phyloP scores from a whole-genome alignment of 148 eudicot genomes.

The Selenicereus undatus region DNA sequence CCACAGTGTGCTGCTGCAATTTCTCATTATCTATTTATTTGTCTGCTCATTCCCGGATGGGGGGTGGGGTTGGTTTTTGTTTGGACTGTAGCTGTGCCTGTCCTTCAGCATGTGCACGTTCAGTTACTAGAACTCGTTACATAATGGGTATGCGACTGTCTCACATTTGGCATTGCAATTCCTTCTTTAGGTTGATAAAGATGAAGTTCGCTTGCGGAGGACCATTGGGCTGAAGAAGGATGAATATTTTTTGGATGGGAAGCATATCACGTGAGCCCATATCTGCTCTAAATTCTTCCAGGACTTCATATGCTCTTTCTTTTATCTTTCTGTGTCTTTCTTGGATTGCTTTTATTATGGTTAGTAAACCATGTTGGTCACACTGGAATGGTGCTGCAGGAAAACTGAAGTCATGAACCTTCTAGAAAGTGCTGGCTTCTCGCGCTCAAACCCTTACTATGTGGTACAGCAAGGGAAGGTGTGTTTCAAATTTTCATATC shows the following conservation, averaged over 20 bases:
- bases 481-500: slow-evolving; percentile 7
- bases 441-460: slow-evolving; percentile 98
- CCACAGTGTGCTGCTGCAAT: neutral
- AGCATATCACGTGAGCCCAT: slow-evolving; percentile 82
- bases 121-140: neutral
- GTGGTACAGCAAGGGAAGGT: slow-evolving; percentile 99
- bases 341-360: slow-evolving; percentile 10
- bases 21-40: neutral
- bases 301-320: neutral
- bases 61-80: neutral
- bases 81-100: neutral
- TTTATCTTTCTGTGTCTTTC: neutral
- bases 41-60: neutral
- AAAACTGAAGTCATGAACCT: slow-evolving; percentile 97
- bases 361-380: slow-evolving; percentile 7
- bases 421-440: slow-evolving; percentile 97
- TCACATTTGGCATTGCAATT: neutral
- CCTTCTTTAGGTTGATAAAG: slow-evolving; percentile 76
- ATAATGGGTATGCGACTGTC: neutral
- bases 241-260: slow-evolving; percentile 97
- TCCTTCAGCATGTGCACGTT: neutral
- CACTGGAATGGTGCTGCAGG: slow-evolving; percentile 38
- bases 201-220: slow-evolving; percentile 89
- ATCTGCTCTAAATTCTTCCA: slow-evolving; percentile 3
- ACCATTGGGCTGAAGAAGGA: slow-evolving; percentile 91